phyloP scores from a whole-genome alignment of 345 rosid genomes.

The Syzygium aromaticum region DNA sequence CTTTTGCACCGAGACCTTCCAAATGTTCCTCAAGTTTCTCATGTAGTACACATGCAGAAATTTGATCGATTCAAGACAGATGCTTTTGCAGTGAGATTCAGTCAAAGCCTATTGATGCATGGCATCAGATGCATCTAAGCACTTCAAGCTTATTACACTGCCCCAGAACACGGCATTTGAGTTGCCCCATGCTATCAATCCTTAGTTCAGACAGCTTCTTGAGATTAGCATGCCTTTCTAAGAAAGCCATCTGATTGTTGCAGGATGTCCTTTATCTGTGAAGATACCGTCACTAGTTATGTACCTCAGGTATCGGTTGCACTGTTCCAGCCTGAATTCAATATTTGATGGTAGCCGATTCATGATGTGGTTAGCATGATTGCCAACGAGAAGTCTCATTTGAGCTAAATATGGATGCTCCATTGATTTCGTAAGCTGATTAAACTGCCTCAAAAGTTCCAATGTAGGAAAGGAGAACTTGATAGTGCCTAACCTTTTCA shows the following conservation, averaged over 20 bases:
- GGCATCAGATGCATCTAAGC: constrained; percentile 1
- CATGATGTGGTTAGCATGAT: constrained; percentile 9
- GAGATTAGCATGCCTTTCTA: constrained; percentile 9
- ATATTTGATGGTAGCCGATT: constrained; percentile 9
- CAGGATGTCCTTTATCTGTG: neutral
- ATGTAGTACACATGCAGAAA: constrained; percentile 6
- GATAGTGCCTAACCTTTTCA: neutral
- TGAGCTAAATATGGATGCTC: neutral
- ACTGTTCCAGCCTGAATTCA: neutral
- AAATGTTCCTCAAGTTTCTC: neutral
- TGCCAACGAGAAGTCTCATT: constrained; percentile 12
- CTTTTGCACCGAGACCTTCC: neutral
- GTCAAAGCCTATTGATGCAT: neutral
- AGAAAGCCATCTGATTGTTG: constrained; percentile 7
- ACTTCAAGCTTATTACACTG: constrained; percentile 13
- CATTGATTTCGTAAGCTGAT: neutral
- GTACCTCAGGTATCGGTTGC: constrained; percentile 12
- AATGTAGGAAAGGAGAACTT: neutral
- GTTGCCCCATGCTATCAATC: constrained; percentile 2
- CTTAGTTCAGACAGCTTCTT: constrained; percentile 12
- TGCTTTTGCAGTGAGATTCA: neutral
- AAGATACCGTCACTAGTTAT: constrained; percentile 9
- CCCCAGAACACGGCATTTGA: constrained; percentile 14
- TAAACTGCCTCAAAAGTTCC: neutral
- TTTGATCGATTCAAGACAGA: constrained; percentile 3